Evolutionary conservation across 2,329 filamentous ascomycete species (phyloP).

Genomic region (Penicillium griseofulvum): DNA sequence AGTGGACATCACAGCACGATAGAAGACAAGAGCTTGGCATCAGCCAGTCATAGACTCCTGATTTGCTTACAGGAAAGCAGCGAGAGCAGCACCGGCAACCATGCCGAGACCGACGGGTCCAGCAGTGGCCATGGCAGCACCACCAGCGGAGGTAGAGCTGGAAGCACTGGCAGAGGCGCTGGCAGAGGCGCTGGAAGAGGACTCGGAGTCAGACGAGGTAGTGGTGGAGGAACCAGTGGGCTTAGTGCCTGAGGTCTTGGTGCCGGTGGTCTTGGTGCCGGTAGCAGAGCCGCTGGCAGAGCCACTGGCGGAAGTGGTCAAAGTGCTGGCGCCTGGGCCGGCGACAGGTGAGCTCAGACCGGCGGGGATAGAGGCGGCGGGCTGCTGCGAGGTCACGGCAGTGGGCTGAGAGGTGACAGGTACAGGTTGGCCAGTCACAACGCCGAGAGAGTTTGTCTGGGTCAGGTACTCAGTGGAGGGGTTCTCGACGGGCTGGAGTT

Average conservation of each 20-base stretch:
- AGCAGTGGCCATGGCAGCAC: conserved; percentile 37
- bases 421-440: conserved; percentile 49
- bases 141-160: conserved; percentile 30
- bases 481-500: conserved; percentile 32
- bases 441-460: conserved; percentile 50
- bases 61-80: conserved; percentile 42
- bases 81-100: conserved; percentile 44
- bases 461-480: conserved; percentile 46
- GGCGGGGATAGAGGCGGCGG: conserved; percentile 44
- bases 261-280: conserved; percentile 16
- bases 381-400: conserved; percentile 33
- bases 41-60: background rate
- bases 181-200: conserved; percentile 6
- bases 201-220: background rate
- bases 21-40: background rate
- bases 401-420: conserved; percentile 35
- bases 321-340: conserved; percentile 29
- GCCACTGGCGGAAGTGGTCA: conserved; percentile 17
- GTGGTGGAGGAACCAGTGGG: conserved; percentile 16
- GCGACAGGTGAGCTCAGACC: conserved; percentile 33
- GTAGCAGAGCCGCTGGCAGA: conserved; percentile 16
- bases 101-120: conserved; percentile 38
- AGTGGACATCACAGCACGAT: background rate
- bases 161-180: conserved; percentile 5
- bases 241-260: conserved; percentile 15